Evolutionary conservation across 176 grass and related monocot genomes (phyloP), one percentile per base, ranked within the genome.

Genomic region (Musa beccarii): DNA sequence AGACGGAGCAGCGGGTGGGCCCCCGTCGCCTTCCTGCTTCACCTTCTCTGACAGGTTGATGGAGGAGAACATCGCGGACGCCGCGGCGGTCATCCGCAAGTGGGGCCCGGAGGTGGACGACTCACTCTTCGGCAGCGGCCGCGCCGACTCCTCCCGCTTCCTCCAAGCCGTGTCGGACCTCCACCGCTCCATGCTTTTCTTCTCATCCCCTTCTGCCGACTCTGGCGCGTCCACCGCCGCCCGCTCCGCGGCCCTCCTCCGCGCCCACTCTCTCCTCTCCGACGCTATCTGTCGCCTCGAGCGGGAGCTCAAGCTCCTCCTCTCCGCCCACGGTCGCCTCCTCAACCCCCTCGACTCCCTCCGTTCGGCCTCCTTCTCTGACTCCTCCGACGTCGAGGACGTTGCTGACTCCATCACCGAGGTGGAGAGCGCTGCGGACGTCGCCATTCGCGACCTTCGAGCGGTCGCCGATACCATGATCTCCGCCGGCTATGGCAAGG

Each of bases 401-500:
- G 79, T 11, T 16, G 49, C 8, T n/a, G 55, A 75, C 0, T 20
- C 70, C 20, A 53, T 53, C 51, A 19, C 49, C 51, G 70, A 54
- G n/a, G n/a, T 72, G 49, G 11, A 72, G 11, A 19, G 1, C 9
- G 51, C 70, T 50, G 49, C 50, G 10, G 21, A 3, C 50, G 34
- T 12, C n/a, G 43, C 62, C 61, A 52, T 52, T n/a, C 6, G 28
- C 49, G 61, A 53, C 59, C 59, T 77, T 49, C 43, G 19, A 1
- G 61, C 75, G 5, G 49, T 77, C n/a, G 75, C 75, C 61, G 49
- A 52, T 2, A 15, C 81, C 50, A 96, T 96, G 92, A 70, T 96
- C 68, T 66, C 83, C 63, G 84, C 88, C 2, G 88, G 92, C 1
- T 96, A 96, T 10, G 85, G 92, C 73, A 86, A 82, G 73, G 88